Evolutionary conservation across 768 basidiomycete species (phyloP).

Genomic region (Leucogyrophana mollusca): DNA sequence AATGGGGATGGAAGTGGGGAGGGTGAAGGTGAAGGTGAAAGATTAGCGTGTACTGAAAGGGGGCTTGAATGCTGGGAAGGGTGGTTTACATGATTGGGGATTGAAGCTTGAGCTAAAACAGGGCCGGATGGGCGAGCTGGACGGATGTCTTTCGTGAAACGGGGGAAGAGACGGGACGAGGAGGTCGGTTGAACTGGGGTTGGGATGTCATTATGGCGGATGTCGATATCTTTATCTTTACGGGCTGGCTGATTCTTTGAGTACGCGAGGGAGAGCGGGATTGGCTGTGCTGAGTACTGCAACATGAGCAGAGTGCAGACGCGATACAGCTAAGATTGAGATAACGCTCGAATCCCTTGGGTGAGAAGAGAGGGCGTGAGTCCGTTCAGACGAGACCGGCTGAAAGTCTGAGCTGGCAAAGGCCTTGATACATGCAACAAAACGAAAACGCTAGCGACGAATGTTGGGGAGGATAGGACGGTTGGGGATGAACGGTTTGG

Average conservation of each 20-base stretch:
- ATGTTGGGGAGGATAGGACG: conserved; percentile 20
- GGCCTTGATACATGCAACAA: conserved; percentile 42
- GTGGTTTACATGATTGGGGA: conserved; percentile 12
- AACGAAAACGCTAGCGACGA: conserved; percentile 13
- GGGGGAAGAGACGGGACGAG: conserved; percentile 32
- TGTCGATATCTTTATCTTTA: conserved; percentile 26
- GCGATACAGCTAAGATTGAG: conserved; percentile 28
- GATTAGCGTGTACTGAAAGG: conserved; percentile 4
- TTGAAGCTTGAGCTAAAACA: conserved; percentile 10
- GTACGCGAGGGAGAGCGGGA: conserved; percentile 31
- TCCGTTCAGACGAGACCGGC: conserved; percentile 61
- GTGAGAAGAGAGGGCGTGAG: conserved; percentile 23
- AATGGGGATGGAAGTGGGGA: conserved; percentile 27
- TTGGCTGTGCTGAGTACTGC: conserved; percentile 46
- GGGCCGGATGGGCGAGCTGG: conserved; percentile 12
- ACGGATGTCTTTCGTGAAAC: conserved; percentile 31
- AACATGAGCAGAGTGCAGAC: conserved; percentile 48
- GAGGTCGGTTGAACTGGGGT: conserved; percentile 1
- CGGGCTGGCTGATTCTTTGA: conserved; percentile 20
- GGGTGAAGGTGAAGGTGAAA: conserved; percentile 11
- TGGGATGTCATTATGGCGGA: conserved; percentile 25
- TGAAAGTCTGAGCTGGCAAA: conserved; percentile 47
- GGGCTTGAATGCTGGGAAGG: conserved; percentile 14
- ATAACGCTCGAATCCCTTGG: conserved; percentile 29
- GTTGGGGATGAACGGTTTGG: conserved; percentile 26